Conservation (phyloP, 345 rosid species). For the Sonneratia caseolaris region DNA sequence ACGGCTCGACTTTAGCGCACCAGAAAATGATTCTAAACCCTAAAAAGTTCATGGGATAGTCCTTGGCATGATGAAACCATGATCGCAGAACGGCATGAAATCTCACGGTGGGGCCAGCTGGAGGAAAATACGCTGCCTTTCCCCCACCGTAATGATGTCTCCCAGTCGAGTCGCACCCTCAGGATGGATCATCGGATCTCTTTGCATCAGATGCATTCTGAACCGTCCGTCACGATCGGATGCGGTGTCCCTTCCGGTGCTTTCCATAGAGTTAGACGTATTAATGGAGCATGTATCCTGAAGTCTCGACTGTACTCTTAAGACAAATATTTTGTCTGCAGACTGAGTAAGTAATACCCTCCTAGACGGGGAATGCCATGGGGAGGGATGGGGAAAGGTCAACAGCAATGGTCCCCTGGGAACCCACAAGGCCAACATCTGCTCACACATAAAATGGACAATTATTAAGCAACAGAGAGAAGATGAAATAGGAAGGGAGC, state of each 20-base stretch:
- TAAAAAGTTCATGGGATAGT: neutral
- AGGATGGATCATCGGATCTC: no score
- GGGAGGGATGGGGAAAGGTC: neutral
- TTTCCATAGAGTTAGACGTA: no score
- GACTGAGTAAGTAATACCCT: neutral
- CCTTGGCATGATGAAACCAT: conserved; percentile 3
- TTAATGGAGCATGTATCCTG: no score
- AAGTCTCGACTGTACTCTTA: no score
- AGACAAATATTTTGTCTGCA: no score
- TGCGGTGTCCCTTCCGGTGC: no score
- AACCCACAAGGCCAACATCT: neutral
- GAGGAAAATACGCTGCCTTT: neutral
- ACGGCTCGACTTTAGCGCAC: neutral
- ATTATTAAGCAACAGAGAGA: neutral
- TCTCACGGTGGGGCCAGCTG: neutral
- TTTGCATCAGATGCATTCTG: no score
- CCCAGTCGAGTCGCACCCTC: no score
- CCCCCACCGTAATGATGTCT: no score
- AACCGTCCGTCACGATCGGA: no score
- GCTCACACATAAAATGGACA: neutral
- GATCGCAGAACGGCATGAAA: neutral
- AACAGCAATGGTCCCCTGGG: neutral
- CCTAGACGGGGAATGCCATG: neutral
- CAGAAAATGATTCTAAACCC: neutral
- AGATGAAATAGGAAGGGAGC: neutral